Conservation (phyloP, 2,329 filamentous ascomycete genomes). For the Arthrobotrys pseudoclavata region DNA sequence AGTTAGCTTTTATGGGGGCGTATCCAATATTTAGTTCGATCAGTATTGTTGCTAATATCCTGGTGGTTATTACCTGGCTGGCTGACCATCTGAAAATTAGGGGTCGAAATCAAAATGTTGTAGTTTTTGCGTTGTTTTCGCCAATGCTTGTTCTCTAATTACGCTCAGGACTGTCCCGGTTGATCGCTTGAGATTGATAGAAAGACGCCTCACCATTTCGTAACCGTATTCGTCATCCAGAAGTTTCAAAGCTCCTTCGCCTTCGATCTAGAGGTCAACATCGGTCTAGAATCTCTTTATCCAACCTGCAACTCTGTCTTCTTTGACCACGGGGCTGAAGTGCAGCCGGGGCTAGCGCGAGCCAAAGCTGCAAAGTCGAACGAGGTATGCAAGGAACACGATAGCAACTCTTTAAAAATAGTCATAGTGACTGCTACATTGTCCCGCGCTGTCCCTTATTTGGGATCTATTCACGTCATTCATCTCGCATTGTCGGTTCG, state of each 20-base stretch:
- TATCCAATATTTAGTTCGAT: background rate
- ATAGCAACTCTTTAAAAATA: conserved; percentile 42
- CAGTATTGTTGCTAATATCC: background rate
- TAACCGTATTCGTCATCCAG: conserved; percentile 7
- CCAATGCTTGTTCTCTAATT: conserved; percentile 2
- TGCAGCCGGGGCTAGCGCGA: conserved; percentile 17
- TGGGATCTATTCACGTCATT: conserved; percentile 35
- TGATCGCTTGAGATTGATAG: background rate
- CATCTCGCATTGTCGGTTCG: background rate
- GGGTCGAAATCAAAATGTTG: conserved; percentile 2
- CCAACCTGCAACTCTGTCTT: conserved; percentile 52
- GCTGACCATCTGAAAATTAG: background rate
- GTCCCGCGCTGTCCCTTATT: conserved; percentile 42
- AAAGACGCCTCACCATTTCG: conserved; percentile 15
- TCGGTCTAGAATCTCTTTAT: background rate
- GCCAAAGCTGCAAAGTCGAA: background rate
- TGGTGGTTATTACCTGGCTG: background rate
- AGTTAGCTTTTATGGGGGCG: background rate
- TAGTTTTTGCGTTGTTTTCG: conserved; percentile 24
- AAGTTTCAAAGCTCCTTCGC: background rate
- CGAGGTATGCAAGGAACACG: conserved; percentile 55
- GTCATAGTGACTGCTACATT: conserved; percentile 50
- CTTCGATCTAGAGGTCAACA: background rate
- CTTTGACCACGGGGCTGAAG: conserved; percentile 56
- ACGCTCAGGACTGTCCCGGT: background rate